Conservation (phyloP, 2,329 filamentous ascomycete genomes). For the Colletotrichum sp. region DNA sequence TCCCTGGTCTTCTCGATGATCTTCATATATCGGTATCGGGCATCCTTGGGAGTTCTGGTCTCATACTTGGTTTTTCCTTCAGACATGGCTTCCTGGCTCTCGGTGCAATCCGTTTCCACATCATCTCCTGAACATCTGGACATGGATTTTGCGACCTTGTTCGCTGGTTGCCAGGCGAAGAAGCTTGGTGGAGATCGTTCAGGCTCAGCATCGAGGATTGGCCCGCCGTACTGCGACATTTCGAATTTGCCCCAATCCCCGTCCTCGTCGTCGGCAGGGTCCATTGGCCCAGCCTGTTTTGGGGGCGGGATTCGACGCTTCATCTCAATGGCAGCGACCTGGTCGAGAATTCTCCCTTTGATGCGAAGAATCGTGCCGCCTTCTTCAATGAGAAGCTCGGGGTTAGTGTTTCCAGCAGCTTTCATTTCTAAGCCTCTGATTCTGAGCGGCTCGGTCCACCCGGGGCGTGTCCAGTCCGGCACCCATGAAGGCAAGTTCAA, state of each 20-base stretch:
- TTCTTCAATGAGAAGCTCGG: not conserved
- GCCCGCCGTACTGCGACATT: not conserved
- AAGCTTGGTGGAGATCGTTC: not conserved
- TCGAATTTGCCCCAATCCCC: not conserved
- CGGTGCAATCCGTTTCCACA: rapidly evolving
- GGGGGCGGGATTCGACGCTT: not conserved
- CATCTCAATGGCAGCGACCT: not conserved
- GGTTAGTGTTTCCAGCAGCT: not conserved
- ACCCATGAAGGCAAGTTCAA: constrained; percentile 16
- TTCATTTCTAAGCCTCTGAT: not conserved
- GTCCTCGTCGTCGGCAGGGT: not conserved
- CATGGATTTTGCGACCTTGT: not conserved
- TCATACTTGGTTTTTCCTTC: not conserved
- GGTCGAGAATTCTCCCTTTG: not conserved
- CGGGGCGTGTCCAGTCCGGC: constrained; percentile 18
- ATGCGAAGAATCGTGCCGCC: not conserved
- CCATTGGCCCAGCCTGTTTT: not conserved
- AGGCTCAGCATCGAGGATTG: not conserved
- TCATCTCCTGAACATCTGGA: not conserved
- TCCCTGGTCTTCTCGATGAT: not conserved
- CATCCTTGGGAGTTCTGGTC: not conserved
- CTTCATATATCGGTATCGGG: not conserved
- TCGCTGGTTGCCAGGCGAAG: not conserved
- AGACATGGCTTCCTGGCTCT: rapidly evolving
- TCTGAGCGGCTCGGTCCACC: constrained; percentile 16